A percentile compares a stretch with the other conserved stretches of the same genome.
phyloP scores from a whole-genome alignment of 352 stramenopile species.

The Phytophthora nicotianae region DNA sequence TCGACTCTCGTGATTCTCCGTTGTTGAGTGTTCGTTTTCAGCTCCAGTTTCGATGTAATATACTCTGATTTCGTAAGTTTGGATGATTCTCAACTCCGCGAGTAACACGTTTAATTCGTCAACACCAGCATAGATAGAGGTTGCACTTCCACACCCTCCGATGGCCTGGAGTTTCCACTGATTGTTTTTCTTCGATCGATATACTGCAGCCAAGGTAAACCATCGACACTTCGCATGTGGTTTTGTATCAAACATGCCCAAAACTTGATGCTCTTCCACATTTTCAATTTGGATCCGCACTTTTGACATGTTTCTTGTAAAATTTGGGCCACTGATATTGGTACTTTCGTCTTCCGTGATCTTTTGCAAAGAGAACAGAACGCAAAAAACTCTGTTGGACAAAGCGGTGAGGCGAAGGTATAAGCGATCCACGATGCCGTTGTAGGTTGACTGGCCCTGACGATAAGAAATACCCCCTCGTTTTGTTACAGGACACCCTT shows the following conservation, averaged over 20 bases:
- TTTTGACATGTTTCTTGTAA: neutral
- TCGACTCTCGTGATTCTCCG: slow-evolving; percentile 27
- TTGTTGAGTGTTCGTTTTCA: slow-evolving; percentile 9
- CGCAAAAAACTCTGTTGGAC: slow-evolving; percentile 50
- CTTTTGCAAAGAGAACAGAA: slow-evolving; percentile 61
- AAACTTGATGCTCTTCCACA: slow-evolving; percentile 43
- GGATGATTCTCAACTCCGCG: slow-evolving; percentile 53
- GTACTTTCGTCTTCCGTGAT: slow-evolving; percentile 24
- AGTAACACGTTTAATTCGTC: slow-evolving; percentile 62
- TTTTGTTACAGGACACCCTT: slow-evolving; percentile 44
- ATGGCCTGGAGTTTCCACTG: slow-evolving; percentile 61
- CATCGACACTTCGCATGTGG: slow-evolving; percentile 42
- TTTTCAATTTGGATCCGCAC: slow-evolving; percentile 61
- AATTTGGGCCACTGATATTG: neutral
- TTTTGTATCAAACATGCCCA: slow-evolving; percentile 54
- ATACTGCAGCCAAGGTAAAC: slow-evolving; percentile 56
- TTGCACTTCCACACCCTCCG: slow-evolving; percentile 40
- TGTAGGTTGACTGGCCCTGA: slow-evolving; percentile 52
- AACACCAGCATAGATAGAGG: slow-evolving; percentile 56
- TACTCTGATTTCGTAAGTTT: slow-evolving; percentile 62
- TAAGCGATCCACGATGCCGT: slow-evolving; percentile 58
- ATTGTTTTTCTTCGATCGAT: slow-evolving; percentile 55
- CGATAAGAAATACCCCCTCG: slow-evolving; percentile 39
- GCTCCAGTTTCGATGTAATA: slow-evolving; percentile 28
- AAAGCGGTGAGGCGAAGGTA: slow-evolving; percentile 43